These are phyloP conservation scores for Gossypium turneri DNA, from an alignment of 345 rosid species.

Conservation along the genomic window DNA sequence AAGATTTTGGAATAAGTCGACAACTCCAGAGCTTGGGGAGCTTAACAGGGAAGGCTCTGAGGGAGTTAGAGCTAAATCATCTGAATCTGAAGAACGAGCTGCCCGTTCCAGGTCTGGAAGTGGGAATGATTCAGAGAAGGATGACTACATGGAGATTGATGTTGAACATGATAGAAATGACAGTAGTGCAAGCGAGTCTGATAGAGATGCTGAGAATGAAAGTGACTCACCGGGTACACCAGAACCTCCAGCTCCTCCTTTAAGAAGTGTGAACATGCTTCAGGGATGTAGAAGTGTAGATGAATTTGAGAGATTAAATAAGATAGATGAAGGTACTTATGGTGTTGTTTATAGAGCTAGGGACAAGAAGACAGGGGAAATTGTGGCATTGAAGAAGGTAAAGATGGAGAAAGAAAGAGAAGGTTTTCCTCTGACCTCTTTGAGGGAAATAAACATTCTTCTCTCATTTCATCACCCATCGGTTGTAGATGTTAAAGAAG, in stretches of 20 bases:
- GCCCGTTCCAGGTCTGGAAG: conserved; percentile 44
- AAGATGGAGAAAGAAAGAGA: conserved; percentile 99
- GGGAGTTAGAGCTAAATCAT: conserved; percentile 46
- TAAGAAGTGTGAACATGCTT: conserved; percentile 92
- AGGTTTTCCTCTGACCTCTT: conserved; percentile 93
- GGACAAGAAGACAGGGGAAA: conserved; percentile 87
- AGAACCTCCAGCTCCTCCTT: conserved; percentile 58
- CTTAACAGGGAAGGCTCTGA: conserved; percentile 53
- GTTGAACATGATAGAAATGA: conserved; percentile 32
- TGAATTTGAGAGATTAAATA: conserved; percentile 94
- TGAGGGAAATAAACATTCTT: conserved; percentile 94
- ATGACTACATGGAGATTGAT: conserved; percentile 71
- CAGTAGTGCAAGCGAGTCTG: conserved; percentile 34
- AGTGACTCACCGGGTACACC: conserved; percentile 42
- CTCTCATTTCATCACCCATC: conserved; percentile 96
- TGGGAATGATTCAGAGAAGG: conserved; percentile 55
- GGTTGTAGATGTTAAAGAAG: conserved; percentile 96
- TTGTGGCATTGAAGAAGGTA: conserved; percentile 96
- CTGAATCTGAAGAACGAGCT: conserved; percentile 61
- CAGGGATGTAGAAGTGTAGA: conserved; percentile 97
- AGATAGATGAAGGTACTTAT: conserved; percentile 98
- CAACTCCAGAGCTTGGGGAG: conserved; percentile 62
- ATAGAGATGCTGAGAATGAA: conserved; percentile 54
- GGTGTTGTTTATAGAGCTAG: conserved; percentile 97
- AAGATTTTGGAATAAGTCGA: conserved; percentile 37